Conservation (phyloP, 1,284 basidiomycete species). For the Microbotryum intermedium region DNA sequence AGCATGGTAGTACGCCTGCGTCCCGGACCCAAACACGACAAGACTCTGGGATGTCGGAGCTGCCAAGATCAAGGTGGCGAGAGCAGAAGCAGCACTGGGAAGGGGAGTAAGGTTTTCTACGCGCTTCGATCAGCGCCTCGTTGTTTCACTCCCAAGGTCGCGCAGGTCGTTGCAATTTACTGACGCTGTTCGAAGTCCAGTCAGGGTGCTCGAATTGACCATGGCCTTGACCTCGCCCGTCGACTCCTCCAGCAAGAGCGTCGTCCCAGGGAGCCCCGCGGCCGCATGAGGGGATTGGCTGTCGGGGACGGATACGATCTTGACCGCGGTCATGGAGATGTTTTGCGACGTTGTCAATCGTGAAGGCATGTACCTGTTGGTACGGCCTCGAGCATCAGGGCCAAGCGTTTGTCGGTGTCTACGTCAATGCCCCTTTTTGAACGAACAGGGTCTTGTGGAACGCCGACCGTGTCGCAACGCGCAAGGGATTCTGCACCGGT, state of each 20-base stretch:
- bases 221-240: slow-evolving; percentile 19
- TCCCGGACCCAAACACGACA: slow-evolving; percentile 28
- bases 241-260: slow-evolving; percentile 25
- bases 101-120: too few relatives aligned
- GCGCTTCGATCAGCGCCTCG: not conserved
- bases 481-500: slow-evolving; percentile 20
- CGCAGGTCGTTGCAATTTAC: not conserved
- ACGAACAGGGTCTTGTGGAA: slow-evolving; percentile 14
- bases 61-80: slow-evolving; percentile 15
- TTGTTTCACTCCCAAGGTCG: not conserved
- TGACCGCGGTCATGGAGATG: slow-evolving; percentile 20
- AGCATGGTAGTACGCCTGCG: slow-evolving; percentile 29
- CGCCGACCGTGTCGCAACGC: slow-evolving; percentile 18
- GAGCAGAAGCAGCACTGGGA: slow-evolving; percentile 20
- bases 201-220: slow-evolving; percentile 25
- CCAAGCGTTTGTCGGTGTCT: too few relatives aligned
- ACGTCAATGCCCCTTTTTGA: too few relatives aligned
- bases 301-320: slow-evolving; percentile 24
- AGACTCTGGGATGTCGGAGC: slow-evolving; percentile 5
- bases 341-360: slow-evolving; percentile 10
- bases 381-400: too few relatives aligned
- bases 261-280: slow-evolving; percentile 26
- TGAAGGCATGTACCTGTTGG: slow-evolving; percentile 24
- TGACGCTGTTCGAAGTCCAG: slow-evolving; percentile 28
- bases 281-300: slow-evolving; percentile 6